Conservation (phyloP, 768 basidiomycete genomes). For the Postia placenta region DNA sequence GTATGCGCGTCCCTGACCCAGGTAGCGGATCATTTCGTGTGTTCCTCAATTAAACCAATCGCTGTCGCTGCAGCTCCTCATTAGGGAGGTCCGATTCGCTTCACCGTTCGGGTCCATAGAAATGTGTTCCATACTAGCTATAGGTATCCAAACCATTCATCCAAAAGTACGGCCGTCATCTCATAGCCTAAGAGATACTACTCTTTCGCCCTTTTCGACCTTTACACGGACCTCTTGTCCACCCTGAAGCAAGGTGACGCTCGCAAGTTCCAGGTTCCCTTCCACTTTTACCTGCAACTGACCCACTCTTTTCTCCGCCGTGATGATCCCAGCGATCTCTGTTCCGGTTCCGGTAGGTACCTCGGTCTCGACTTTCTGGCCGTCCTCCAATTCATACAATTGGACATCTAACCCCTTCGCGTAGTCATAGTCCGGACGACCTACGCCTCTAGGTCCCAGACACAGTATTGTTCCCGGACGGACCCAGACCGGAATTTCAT, state of each 20-base stretch:
- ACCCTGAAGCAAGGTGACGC: conserved; percentile 9
- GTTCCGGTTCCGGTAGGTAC: conserved; percentile 39
- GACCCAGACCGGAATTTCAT: conserved; percentile 64
- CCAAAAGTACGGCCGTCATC: too few species aligned
- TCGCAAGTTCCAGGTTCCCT: conserved; percentile 10
- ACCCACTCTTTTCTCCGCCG: conserved; percentile 26
- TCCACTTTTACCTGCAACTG: conserved; percentile 20
- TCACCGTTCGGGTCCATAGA: too few species aligned
- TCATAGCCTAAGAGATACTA: conserved; percentile 11
- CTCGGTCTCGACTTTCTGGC: conserved; percentile 29
- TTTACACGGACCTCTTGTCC: conserved; percentile 3
- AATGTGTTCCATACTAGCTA: too few species aligned
- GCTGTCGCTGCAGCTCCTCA: too few species aligned
- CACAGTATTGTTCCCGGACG: conserved; percentile 50
- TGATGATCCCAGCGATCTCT: conserved; percentile 36
- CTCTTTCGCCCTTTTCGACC: conserved; percentile 4
- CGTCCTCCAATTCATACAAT: conserved; percentile 47
- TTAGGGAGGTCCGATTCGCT: too few species aligned
- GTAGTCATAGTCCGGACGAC: conserved; percentile 59
- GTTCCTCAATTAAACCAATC: too few species aligned
- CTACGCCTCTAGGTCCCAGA: conserved; percentile 46
- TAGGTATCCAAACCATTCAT: too few species aligned
- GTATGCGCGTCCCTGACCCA: too few species aligned
- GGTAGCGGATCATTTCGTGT: too few species aligned
- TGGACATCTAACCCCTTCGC: conserved; percentile 41